These are phyloP conservation scores for Sphagnum magellanicum DNA, from an alignment of 228 moss, liverwort and hornwort genomes.

Conservation along the genomic window DNA sequence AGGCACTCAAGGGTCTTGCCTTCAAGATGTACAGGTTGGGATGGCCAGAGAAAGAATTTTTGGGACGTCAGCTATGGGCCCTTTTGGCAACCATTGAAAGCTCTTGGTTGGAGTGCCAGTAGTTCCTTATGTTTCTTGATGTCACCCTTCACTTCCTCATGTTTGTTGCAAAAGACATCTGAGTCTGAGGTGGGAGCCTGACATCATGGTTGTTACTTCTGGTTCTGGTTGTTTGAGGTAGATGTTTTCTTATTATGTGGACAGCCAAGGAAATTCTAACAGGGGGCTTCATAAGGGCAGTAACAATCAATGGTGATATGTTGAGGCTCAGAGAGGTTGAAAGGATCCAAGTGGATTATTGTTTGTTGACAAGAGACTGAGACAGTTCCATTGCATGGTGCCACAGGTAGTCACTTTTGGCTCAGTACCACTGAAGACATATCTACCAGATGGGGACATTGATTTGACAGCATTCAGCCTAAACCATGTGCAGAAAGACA, in stretches of 20 bases:
- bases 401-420: slow-evolving; percentile 62
- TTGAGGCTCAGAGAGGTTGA: too few species aligned
- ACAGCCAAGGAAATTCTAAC: too few species aligned
- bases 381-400: neutral
- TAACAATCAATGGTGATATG: too few species aligned
- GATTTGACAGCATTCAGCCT: slow-evolving; percentile 65
- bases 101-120: neutral
- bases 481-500: slow-evolving; percentile 44
- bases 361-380: neutral
- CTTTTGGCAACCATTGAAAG: neutral
- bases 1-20: neutral
- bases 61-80: neutral
- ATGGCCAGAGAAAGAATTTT: neutral
- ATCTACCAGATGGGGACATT: slow-evolving; percentile 81
- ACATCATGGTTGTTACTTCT: too few species aligned
- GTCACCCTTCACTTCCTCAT: too few species aligned
- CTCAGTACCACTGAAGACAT: slow-evolving; percentile 74
- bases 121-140: too few species aligned
- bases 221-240: too few species aligned
- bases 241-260: too few species aligned
- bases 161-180: too few species aligned
- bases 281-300: too few species aligned
- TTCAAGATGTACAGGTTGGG: neutral
- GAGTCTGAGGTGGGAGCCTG: neutral
- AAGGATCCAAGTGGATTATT: neutral